Conservation (phyloP, 169 alveolate genomes). For the Plasmodium fragile region DNA sequence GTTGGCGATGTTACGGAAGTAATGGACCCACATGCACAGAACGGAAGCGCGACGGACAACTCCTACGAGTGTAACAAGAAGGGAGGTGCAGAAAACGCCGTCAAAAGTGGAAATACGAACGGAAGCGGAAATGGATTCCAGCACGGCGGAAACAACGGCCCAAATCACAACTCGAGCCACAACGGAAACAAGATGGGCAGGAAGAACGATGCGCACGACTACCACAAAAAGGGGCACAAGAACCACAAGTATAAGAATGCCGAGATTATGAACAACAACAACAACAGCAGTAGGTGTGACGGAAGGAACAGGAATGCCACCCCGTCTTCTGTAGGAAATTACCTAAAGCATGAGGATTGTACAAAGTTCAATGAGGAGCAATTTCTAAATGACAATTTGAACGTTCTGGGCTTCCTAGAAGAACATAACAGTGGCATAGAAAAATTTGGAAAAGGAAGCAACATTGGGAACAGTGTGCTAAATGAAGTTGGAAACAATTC, state of each 20-base stretch:
- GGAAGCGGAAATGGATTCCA: background rate
- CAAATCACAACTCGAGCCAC: background rate
- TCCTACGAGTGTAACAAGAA: conserved; percentile 17
- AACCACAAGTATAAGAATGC: background rate
- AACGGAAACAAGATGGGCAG: background rate
- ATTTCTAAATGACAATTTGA: conserved; percentile 43
- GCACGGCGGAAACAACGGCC: background rate
- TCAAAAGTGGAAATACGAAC: background rate
- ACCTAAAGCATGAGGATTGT: conserved; percentile 16
- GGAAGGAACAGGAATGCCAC: background rate
- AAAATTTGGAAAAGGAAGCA: conserved; percentile 16
- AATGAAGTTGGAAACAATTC: background rate
- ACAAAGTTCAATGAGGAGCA: conserved; percentile 51
- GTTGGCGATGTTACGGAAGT: conserved; percentile 13
- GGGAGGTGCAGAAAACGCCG: background rate
- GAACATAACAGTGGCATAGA: conserved; percentile 22
- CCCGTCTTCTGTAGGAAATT: conserved; percentile 8
- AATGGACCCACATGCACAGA: conserved; percentile 10
- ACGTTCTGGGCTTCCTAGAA: conserved; percentile 38
- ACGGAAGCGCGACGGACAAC: conserved; percentile 29
- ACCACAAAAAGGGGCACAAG: conserved; percentile 8
- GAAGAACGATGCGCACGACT: conserved; percentile 4
- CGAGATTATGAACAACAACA: conserved; percentile 4
- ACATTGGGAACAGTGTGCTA: background rate
- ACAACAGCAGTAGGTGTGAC: background rate